Conservation (phyloP, 208 protist genomes). For the Acanthamoeba triangularis region DNA sequence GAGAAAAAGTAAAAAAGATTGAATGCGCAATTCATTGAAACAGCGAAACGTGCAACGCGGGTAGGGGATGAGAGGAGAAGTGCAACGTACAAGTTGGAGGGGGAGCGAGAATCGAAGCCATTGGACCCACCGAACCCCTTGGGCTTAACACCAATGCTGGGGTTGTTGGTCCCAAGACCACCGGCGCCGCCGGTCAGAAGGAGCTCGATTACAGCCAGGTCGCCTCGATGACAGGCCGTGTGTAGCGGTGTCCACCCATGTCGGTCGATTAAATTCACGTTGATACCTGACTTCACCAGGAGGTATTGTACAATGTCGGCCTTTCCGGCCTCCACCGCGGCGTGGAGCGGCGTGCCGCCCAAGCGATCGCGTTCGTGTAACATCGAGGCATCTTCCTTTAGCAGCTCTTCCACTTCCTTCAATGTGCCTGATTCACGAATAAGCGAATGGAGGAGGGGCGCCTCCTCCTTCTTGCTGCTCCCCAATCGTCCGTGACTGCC, state of each 20-base stretch:
- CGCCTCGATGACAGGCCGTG: conserved; percentile 35
- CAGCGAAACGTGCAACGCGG: not conserved
- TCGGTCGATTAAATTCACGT: conserved; percentile 29
- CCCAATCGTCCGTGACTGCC: not conserved
- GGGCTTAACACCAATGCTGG: not conserved
- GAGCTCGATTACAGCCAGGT: conserved; percentile 46
- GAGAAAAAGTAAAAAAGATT: conserved; percentile 5
- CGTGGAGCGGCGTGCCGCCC: conserved; percentile 19
- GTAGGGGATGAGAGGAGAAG: too few species aligned
- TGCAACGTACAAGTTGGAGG: not conserved
- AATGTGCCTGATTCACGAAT: conserved; percentile 22
- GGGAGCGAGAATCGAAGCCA: conserved; percentile 3
- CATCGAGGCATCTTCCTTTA: not conserved
- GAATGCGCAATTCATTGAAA: not conserved
- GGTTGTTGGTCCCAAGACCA: not conserved
- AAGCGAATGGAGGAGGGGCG: conserved; percentile 10
- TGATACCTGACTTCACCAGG: not conserved
- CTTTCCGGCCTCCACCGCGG: conserved; percentile 56
- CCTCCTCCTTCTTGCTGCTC: conserved; percentile 25
- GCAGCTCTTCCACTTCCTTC: conserved; percentile 31
- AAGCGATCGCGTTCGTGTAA: not conserved
- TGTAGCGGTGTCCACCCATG: conserved; percentile 59
- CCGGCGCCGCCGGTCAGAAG: conserved; percentile 12
- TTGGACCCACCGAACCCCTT: not conserved
- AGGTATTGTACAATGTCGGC: conserved; percentile 41